Base-by-base conservation (phyloP, 331 rosid genomes). In the Prunus yedoensis region DNA sequence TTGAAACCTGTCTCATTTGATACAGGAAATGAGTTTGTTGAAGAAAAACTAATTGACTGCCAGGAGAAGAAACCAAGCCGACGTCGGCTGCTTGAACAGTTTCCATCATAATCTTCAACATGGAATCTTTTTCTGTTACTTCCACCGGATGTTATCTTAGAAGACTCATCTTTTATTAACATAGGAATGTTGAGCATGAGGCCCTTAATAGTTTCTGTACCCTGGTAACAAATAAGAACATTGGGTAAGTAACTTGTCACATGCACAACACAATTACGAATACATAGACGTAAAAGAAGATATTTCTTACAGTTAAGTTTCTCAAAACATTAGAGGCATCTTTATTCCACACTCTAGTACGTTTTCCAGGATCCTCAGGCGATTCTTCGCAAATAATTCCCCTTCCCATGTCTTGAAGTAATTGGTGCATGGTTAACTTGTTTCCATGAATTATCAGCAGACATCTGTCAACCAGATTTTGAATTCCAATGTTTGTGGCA, bases 341-440 rank as follows among this genome's bases (percentile, higher is more conserved):
- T 23, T 58, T 20, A 4, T 58, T 14, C 32, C 63, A 58, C 28
- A 58, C 63, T 21, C 32, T 21, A 58, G 32, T 9, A 3, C 35
- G 63, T 23, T 58, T 58, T 21, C 32, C 63, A 20, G 35, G 17
- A 32, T 76, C 64, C n/a, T 51, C 18, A 15, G 9, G 15, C 10
- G 79, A 78, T 56, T 65, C 84, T 72, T 73, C 75, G n/a, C 60
- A 62, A 73, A 80, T 80, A 58, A 85, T 58, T 41, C 77, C 69
- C 75, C 70, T 27, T 14, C 84, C 86, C 84, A 79, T 82, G 43
- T 82, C 78, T 66, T 68, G 70, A 67, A 85, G 70, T 71, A 82
- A 30, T 46, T 77, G 84, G 69, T 82, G 86, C 76, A 72, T 72
- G 38, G 11, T 11, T 2, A 72, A 15, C 2, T 9, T 12, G 4